Evolutionary conservation across 495 filamentous ascomycete species (phyloP), one percentile per base, ranked within the genome.

Genomic region (Penicillium canescens): DNA sequence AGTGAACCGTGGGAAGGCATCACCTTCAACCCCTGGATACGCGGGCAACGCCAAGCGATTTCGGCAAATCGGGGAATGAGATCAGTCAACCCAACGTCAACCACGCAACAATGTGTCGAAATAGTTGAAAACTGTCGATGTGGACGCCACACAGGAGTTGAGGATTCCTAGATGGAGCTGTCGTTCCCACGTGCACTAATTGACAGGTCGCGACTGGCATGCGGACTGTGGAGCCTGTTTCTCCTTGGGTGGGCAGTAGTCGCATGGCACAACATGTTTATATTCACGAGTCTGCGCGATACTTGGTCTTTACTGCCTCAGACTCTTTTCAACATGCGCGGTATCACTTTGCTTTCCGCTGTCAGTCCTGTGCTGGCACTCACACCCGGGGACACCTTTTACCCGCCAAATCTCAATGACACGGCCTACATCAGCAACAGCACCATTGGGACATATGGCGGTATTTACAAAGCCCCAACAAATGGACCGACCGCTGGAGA

Each of bases 391-490:
- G 67, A 73, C 39, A 66, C 63, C 31, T 77, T 77, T 60, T 77
- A 77, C 26, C 73, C 73, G 2, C 65, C 63, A 3, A 46, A 57
- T 26, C 65, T 77, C 3, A 72, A 74, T 52, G 49, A 73, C 24
- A 71, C 66, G 20, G 57, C 69, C 14, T 75, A 68, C 45, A 77
- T 77, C 38, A 59, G 66, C 52, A 68, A 77, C 33, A 39, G 57
- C 14, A 72, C 72, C 4, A 61, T 70, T n/a, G 74, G 68, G 8
- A 71, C 68, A 0, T 73, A 75, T 52, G 74, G 74, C 2, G 74
- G 72, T 11, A 67, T 72, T 37, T 77, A 75, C 56, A 50, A 60
- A 16, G 74, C 74, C 3, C 52, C 63, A 0, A 59, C 59, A 2
- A 60, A 62, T 42, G 62, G 65, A 8, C 60, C 74, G 3, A 68